Evolutionary conservation across 2,329 filamentous ascomycete species (phyloP).

Genomic region (Diaporthe longicolla): DNA sequence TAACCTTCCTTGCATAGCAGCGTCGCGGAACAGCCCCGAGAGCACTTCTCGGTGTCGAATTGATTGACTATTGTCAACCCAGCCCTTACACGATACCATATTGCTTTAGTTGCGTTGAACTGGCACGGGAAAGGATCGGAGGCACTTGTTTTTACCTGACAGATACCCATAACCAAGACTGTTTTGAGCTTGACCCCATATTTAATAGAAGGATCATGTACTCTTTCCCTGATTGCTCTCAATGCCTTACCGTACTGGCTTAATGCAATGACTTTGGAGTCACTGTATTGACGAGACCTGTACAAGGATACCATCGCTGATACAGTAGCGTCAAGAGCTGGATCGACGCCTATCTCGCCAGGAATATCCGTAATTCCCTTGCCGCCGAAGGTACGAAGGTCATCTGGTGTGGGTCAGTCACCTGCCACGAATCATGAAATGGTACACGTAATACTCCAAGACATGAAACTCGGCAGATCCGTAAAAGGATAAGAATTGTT

Average conservation of each 20-base stretch:
- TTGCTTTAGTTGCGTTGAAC: neutral
- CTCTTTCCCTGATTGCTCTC: neutral
- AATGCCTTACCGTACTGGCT: neutral
- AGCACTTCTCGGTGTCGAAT: neutral
- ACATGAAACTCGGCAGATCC: no score
- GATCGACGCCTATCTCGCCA: slow-evolving; percentile 36
- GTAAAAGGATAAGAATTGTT: no score
- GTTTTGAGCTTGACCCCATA: neutral
- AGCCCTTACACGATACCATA: neutral
- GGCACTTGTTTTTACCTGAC: neutral
- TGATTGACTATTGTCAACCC: neutral
- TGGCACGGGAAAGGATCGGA: neutral
- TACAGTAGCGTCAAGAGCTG: slow-evolving; percentile 40
- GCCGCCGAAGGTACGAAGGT: slow-evolving; percentile 42
- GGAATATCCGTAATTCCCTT: slow-evolving; percentile 41
- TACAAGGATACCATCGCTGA: slow-evolving; percentile 27
- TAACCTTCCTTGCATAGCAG: neutral
- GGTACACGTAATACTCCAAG: no score
- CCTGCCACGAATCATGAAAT: no score
- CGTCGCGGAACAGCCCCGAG: neutral
- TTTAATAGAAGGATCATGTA: neutral
- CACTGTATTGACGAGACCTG: neutral
- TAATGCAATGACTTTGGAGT: neutral
- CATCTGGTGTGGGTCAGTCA: slow-evolving; percentile 3
- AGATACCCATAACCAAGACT: neutral